phyloP scores from a whole-genome alignment of 2,329 filamentous ascomycete genomes.

The Exophiala lecanii-corni region DNA sequence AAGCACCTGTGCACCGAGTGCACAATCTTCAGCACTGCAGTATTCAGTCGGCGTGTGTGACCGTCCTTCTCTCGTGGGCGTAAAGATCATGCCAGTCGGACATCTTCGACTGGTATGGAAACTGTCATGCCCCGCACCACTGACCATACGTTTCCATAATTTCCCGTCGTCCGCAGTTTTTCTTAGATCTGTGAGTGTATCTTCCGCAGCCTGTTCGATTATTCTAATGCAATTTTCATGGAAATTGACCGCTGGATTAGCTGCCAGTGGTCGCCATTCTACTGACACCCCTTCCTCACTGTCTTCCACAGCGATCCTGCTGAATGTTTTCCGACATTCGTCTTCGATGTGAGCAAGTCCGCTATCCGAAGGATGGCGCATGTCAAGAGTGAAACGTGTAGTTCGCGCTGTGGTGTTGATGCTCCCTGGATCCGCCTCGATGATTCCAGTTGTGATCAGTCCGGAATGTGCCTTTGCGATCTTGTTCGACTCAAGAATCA shows the following conservation, averaged over 20 bases:
- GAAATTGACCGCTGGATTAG: conserved; percentile 53
- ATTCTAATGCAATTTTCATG: conserved; percentile 62
- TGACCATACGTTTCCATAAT: conserved; percentile 49
- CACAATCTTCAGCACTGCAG: conserved; percentile 54
- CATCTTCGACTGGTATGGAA: conserved; percentile 56
- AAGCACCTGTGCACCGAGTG: conserved; percentile 18
- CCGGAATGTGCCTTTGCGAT: conserved; percentile 58
- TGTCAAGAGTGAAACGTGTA: conserved; percentile 20
- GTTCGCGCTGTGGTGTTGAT: conserved; percentile 52
- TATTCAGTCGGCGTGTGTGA: conserved; percentile 62
- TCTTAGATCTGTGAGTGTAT: conserved; percentile 39
- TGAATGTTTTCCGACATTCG: conserved; percentile 5
- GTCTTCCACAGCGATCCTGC: conserved; percentile 10
- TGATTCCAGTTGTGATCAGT: conserved; percentile 65
- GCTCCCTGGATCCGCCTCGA: conserved; percentile 62
- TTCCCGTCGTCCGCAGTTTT: conserved; percentile 38
- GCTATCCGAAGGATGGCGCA: conserved; percentile 19
- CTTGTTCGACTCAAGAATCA: conserved; percentile 63
- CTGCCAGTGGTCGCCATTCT: conserved; percentile 5
- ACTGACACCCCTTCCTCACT: conserved; percentile 8
- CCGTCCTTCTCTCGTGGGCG: conserved; percentile 59
- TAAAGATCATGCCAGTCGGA: conserved; percentile 65
- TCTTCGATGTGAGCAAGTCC: conserved; percentile 16
- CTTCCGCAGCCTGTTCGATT: conserved; percentile 56
- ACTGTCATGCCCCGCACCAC: conserved; percentile 62